Conservation (phyloP, 768 basidiomycete species). For the Tulasnella sp. region DNA sequence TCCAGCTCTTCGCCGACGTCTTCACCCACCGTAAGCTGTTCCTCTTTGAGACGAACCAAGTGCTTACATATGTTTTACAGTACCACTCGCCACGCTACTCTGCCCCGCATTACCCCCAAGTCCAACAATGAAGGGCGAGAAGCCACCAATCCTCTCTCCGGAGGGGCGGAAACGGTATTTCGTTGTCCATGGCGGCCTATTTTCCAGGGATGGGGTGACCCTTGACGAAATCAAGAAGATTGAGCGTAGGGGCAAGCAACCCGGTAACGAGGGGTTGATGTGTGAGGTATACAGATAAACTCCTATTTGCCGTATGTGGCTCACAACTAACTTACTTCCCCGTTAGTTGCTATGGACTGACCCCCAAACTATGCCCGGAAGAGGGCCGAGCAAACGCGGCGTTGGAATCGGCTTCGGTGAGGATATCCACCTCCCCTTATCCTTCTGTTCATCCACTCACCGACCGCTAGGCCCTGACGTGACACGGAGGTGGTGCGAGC, state of each 20-base stretch:
- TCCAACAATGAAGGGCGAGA: slow-evolving; percentile 26
- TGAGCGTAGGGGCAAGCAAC: slow-evolving; percentile 75
- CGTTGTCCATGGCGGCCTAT: slow-evolving; percentile 91
- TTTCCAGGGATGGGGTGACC: slow-evolving; percentile 90
- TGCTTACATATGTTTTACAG: slow-evolving; percentile 30
- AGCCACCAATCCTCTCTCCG: slow-evolving; percentile 58
- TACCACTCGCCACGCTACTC: slow-evolving; percentile 82
- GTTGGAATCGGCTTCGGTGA: slow-evolving; percentile 74
- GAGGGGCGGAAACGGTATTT: slow-evolving; percentile 81
- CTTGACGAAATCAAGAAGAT: slow-evolving; percentile 86
- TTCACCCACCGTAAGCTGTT: slow-evolving; percentile 69
- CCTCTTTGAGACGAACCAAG: background rate
- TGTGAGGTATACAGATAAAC: slow-evolving; percentile 40
- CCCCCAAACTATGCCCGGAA: slow-evolving; percentile 75
- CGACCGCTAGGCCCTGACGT: slow-evolving; percentile 62
- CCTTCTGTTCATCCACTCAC: background rate
- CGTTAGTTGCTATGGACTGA: slow-evolving; percentile 86
- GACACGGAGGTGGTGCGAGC: slow-evolving; percentile 74
- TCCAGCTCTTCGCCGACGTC: slow-evolving; percentile 78
- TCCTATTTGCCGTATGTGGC: background rate
- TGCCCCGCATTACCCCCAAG: slow-evolving; percentile 53
- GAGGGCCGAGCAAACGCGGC: slow-evolving; percentile 94
- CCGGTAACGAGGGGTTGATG: slow-evolving; percentile 91
- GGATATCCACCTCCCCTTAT: background rate
- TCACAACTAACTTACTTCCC: background rate